Percentiles rank a stretch among this genome's conserved stretches.
Evolutionary conservation across 345 rosid species (phyloP).

Genomic region (Trapa incisa): DNA sequence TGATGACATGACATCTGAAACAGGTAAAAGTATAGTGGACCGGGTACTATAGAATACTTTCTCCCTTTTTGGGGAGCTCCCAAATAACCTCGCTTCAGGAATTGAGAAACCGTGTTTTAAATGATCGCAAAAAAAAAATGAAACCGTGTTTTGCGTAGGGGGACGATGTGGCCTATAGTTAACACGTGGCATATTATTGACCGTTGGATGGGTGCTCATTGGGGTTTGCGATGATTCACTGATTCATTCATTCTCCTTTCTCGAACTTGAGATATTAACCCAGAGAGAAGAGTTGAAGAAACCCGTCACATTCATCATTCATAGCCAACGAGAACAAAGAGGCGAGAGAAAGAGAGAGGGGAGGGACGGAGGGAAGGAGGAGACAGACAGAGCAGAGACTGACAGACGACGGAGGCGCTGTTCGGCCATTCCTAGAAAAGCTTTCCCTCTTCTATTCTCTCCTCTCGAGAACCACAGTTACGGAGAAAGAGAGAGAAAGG

Average conservation of each 20-base stretch:
- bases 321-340: neutral
- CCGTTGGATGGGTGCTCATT: neutral
- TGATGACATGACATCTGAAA: no score
- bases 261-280: neutral
- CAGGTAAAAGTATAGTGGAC: no score
- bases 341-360: conserved; percentile 9
- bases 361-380: neutral
- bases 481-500: neutral
- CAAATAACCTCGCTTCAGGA: no score
- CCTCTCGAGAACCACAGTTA: neutral
- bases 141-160: neutral
- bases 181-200: neutral
- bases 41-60: no score
- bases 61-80: no score
- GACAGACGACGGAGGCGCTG: conserved; percentile 4
- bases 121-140: no score
- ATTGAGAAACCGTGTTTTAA: no score
- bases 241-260: neutral
- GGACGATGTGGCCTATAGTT: neutral
- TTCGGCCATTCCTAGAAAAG: neutral
- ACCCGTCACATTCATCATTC: neutral
- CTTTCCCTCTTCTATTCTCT: neutral
- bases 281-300: neutral
- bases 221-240: neutral
- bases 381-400: conserved; percentile 3